These are phyloP conservation scores for Leishmania mexicana DNA, from an alignment of 208 protist genomes.

Conservation along the genomic window DNA sequence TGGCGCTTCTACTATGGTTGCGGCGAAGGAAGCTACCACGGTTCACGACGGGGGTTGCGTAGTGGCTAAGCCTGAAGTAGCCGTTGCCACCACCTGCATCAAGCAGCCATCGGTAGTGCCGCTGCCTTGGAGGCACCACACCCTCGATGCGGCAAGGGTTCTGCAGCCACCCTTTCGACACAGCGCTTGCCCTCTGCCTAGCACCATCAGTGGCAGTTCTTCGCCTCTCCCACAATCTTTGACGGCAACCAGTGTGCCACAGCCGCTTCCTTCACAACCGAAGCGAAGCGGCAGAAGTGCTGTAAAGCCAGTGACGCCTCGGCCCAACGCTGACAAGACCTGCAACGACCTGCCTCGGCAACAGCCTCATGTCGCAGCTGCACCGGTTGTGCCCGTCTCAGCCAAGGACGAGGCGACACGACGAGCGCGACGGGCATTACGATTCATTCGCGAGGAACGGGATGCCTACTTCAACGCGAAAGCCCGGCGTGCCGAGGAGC, in stretches of 20 bases:
- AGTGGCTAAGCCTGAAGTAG: neutral
- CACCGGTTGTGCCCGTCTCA: neutral
- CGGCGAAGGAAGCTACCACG: neutral
- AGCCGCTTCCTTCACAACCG: neutral
- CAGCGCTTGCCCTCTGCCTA: neutral
- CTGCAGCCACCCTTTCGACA: neutral
- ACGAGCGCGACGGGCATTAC: constrained; percentile 23
- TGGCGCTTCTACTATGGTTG: neutral
- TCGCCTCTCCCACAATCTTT: neutral
- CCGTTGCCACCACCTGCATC: neutral
- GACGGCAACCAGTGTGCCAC: neutral
- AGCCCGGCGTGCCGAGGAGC: constrained; percentile 20
- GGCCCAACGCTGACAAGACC: neutral
- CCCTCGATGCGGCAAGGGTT: neutral
- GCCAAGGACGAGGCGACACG: neutral
- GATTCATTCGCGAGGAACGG: constrained; percentile 21
- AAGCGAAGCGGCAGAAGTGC: neutral
- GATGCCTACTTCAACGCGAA: constrained; percentile 31
- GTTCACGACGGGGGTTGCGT: neutral
- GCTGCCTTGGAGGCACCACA: neutral
- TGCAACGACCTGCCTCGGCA: neutral
- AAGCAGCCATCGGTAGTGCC: neutral
- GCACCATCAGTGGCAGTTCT: neutral
- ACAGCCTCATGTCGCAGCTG: neutral
- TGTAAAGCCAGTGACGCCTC: neutral